Evolutionary conservation across 257 asterid species (phyloP).

Genomic region (Solanum corneliomulleri): DNA sequence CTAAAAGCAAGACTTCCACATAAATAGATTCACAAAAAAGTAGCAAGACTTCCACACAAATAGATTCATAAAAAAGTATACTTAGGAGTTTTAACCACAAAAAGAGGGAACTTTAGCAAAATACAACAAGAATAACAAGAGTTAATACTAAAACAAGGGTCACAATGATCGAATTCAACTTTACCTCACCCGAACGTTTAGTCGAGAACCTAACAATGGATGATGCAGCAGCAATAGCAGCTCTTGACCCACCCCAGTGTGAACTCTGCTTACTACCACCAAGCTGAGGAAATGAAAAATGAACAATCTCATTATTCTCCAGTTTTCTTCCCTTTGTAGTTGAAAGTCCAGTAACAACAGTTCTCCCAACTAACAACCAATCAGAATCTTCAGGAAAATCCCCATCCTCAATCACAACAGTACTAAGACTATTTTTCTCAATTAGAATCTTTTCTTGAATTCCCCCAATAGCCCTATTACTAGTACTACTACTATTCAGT

Average conservation of each 20-base stretch:
- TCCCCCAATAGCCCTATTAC: background rate
- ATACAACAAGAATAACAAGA: background rate
- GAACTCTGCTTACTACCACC: slow-evolving; percentile 10
- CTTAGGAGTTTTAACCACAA: background rate
- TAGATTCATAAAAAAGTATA: background rate
- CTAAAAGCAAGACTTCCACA: background rate
- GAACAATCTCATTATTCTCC: slow-evolving; percentile 77
- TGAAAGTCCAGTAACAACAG: slow-evolving; percentile 54
- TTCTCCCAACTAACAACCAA: slow-evolving; percentile 80
- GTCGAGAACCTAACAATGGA: slow-evolving; percentile 78
- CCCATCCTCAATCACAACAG: slow-evolving; percentile 61
- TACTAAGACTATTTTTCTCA: slow-evolving; percentile 18
- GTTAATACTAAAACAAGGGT: background rate
- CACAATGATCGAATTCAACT: background rate
- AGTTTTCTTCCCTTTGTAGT: slow-evolving; percentile 73
- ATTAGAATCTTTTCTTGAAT: slow-evolving; percentile 17
- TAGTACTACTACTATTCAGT: background rate
- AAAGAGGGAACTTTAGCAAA: background rate
- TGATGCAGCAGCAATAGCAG: slow-evolving; percentile 17
- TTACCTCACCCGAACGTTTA: slow-evolving; percentile 73
- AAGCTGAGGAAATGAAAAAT: slow-evolving; percentile 49
- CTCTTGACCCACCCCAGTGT: slow-evolving; percentile 29
- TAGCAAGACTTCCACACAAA: background rate
- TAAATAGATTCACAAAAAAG: background rate
- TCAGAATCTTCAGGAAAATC: slow-evolving; percentile 62